phyloP scores from a whole-genome alignment of 2,329 filamentous ascomycete genomes.

The Scleromitrula shiraiana region DNA sequence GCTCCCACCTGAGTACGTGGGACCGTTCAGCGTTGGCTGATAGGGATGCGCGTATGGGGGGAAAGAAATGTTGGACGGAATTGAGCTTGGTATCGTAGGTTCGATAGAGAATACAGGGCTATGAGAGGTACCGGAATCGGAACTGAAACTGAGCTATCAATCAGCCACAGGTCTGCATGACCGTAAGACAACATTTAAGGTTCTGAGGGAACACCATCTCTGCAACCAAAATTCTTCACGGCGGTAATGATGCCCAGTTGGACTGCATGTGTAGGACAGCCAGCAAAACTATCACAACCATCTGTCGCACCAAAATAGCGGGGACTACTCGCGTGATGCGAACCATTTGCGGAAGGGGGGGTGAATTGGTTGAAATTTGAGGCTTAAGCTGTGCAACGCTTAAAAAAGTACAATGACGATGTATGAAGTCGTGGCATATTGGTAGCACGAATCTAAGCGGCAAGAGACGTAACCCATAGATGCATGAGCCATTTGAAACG shows the following conservation, averaged over 20 bases:
- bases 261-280: conserved; percentile 25
- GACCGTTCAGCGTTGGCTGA: conserved; percentile 24
- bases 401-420: conserved; percentile 16
- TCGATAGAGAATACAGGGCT: conserved; percentile 30
- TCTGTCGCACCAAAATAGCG: conserved; percentile 21
- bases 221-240: conserved; percentile 10
- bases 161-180: conserved; percentile 26
- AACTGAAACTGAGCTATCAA: conserved; percentile 27
- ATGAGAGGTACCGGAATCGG: conserved; percentile 27
- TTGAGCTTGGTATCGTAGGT: conserved; percentile 23
- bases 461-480: conserved; percentile 8
- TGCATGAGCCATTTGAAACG: conserved; percentile 14
- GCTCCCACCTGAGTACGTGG: conserved; percentile 26
- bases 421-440: conserved; percentile 25
- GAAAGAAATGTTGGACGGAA: conserved; percentile 25
- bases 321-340: conserved; percentile 27
- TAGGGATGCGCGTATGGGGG: conserved; percentile 27
- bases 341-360: conserved; percentile 16
- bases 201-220: conserved; percentile 15
- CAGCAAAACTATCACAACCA: conserved; percentile 24
- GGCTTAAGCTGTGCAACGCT: conserved; percentile 26
- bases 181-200: conserved; percentile 26
- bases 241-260: conserved; percentile 22
- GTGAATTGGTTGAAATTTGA: conserved; percentile 20
- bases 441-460: conserved; percentile 9